Evolutionary conservation across 345 rosid species (phyloP), one percentile per base, ranked within the genome.

Genomic region (Litchi chinensis): DNA sequence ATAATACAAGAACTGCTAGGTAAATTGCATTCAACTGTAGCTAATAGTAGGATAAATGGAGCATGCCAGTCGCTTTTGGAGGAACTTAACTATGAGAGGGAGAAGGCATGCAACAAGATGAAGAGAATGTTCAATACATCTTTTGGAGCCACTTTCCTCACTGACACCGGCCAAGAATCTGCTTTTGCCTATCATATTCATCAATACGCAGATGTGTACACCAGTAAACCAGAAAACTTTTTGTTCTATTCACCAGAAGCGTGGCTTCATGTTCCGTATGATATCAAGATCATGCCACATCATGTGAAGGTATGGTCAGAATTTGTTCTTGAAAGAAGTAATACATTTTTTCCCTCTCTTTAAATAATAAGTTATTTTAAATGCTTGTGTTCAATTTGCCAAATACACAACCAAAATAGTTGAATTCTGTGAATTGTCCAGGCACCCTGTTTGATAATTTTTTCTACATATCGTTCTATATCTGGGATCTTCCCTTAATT

Each of bases 261-360:
- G n/a, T 95, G 99, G 99, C 94, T 92, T 83, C 96, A 93, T 78
- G 95, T 77, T 63, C 97, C 99, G 50, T 92, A 71, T 69, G 95
- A 95, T 85, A 85, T 95, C 87, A 93, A 95, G 86, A 92, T 93
- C 84, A 91, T 95, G 98, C 99, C 99, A 70, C 98, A 95, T 89
- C 99, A 95, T 81, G 82, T 93, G 66, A 95, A 95, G 98, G 99
- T 95, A 83, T 70, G 73, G 73, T 60, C 65, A 26, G 39, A 40
- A 9, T 50, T 44, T n/a, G 50, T 60, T 57, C 56, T 39, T n/a
- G 15, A 22, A 41, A 21, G 21, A 64, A 22, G 57, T 52, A 46
- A 52, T 52, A 52, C 16, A 15, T 11, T 26, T 32, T 65, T 75
- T 26, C 8, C 11, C 63, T 59, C 37, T 32, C 50, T 32, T 16